Percentiles rank a stretch among this genome's conserved stretches.
These are phyloP conservation scores for Agaricus bisporus DNA, from an alignment of 768 basidiomycete species.

Conservation along the genomic window DNA sequence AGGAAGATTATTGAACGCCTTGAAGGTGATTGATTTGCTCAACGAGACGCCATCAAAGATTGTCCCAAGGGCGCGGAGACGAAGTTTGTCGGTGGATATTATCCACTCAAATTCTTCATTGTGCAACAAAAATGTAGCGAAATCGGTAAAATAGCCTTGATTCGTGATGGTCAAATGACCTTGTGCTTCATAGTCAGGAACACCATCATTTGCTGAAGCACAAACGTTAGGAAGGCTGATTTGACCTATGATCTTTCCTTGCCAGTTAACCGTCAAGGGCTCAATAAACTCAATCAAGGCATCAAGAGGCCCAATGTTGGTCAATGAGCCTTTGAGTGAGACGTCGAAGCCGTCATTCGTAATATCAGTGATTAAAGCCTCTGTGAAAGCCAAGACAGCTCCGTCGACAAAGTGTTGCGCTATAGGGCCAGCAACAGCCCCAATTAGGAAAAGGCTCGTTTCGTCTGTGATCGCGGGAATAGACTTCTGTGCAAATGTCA, in stretches of 20 bases:
- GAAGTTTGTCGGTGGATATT: slow-evolving; percentile 58
- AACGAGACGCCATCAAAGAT: slow-evolving; percentile 62
- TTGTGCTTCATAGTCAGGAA: slow-evolving; percentile 52
- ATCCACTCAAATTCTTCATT: slow-evolving; percentile 63
- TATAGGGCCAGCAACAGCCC: slow-evolving; percentile 63
- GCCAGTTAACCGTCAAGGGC: slow-evolving; percentile 58
- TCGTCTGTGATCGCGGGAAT: slow-evolving; percentile 56
- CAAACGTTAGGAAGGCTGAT: slow-evolving; percentile 65
- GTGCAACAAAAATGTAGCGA: slow-evolving; percentile 61
- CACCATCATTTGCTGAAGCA: slow-evolving; percentile 58
- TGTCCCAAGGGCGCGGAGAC: slow-evolving; percentile 59
- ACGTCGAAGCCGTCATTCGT: slow-evolving; percentile 60
- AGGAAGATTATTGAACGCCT: slow-evolving; percentile 65
- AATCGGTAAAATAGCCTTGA: slow-evolving; percentile 49
- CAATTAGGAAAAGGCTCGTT: slow-evolving; percentile 60
- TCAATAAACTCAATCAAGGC: slow-evolving; percentile 61
- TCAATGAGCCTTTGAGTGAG: slow-evolving; percentile 51
- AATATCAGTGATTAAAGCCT: slow-evolving; percentile 56
- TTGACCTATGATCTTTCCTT: slow-evolving; percentile 56
- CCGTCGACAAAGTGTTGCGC: slow-evolving; percentile 60
- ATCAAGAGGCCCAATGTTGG: slow-evolving; percentile 62
- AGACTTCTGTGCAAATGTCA: slow-evolving; percentile 50
- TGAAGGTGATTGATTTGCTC: slow-evolving; percentile 54
- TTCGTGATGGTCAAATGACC: slow-evolving; percentile 54
- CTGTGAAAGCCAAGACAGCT: slow-evolving; percentile 45